A percentile compares a stretch with the other conserved stretches of the same genome.
These are phyloP conservation scores for Boletus barrowsii DNA, from an alignment of 768 basidiomycete species.

Conservation along the genomic window DNA sequence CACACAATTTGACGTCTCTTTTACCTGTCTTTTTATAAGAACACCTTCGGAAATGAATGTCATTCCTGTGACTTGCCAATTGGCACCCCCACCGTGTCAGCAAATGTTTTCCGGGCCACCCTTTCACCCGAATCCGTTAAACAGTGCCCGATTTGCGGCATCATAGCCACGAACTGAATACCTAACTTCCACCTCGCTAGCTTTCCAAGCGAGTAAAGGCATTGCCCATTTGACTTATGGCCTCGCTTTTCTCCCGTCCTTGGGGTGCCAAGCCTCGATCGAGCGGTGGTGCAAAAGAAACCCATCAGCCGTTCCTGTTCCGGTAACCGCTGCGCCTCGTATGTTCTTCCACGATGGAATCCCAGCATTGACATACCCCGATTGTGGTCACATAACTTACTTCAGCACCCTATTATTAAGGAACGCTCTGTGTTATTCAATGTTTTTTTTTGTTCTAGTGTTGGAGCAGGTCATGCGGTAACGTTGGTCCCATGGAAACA, in stretches of 20 bases:
- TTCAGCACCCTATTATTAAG: conserved; percentile 30
- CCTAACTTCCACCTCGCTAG: conserved; percentile 16
- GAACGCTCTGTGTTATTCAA: conserved; percentile 23
- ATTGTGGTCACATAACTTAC: conserved; percentile 23
- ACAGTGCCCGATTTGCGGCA: conserved; percentile 21
- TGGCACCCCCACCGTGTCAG: conserved; percentile 16
- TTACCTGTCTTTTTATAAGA: conserved; percentile 29
- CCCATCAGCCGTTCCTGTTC: conserved; percentile 15
- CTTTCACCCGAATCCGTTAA: conserved; percentile 32
- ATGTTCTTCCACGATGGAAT: conserved; percentile 27
- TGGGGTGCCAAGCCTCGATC: conserved; percentile 27
- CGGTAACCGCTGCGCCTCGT: conserved; percentile 24
- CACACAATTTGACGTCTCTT: conserved; percentile 8
- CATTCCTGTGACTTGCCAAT: conserved; percentile 29
- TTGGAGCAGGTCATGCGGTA: conserved; percentile 22
- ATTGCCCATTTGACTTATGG: conserved; percentile 33
- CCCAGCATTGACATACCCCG: conserved; percentile 24
- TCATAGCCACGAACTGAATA: conserved; percentile 27
- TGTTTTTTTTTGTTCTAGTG: conserved; percentile 23
- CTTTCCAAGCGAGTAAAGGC: conserved; percentile 21
- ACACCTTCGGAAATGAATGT: conserved; percentile 33
- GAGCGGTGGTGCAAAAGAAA: conserved; percentile 10
- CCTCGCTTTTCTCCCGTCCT: conserved; percentile 17
- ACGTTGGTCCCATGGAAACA: conserved; percentile 24
- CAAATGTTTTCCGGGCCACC: conserved; percentile 27